A percentile compares a stretch with the other conserved stretches of the same genome.
Evolutionary conservation across 2,329 filamentous ascomycete genomes (phyloP).

Genomic region (Gaeumannomyces tritici): DNA sequence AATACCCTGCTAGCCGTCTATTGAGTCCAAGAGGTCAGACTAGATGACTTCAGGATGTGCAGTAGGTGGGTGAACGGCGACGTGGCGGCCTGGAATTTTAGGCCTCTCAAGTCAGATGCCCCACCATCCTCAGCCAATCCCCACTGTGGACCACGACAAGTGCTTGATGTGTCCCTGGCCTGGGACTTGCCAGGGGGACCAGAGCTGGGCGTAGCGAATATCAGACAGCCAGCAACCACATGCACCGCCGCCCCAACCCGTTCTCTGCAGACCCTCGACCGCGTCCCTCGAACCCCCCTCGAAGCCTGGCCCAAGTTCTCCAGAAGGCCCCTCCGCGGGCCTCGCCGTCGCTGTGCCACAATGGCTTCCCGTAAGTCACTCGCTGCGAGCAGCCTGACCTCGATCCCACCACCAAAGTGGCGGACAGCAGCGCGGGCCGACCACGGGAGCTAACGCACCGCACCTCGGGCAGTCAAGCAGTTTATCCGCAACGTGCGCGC

Average conservation of each 20-base stretch:
- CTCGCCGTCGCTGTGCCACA: neutral
- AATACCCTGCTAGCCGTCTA: no score
- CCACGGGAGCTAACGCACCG: neutral
- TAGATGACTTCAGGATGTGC: neutral
- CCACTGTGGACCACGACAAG: neutral
- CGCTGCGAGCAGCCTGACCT: neutral
- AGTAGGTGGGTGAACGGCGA: no score
- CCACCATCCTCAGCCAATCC: neutral
- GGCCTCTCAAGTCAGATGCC: neutral
- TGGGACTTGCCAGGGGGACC: neutral
- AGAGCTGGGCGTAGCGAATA: neutral
- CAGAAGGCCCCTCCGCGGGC: slow-evolving; percentile 5
- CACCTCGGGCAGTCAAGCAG: slow-evolving; percentile 69
- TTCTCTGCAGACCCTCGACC: neutral
- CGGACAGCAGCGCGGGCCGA: neutral
- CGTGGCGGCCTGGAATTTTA: neutral
- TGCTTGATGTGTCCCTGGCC: neutral
- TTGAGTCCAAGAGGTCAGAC: no score
- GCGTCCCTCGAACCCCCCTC: neutral
- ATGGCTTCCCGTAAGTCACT: slow-evolving; percentile 5
- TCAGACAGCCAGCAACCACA: neutral
- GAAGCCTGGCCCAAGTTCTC: slow-evolving; percentile 2
- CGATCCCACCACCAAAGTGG: neutral
- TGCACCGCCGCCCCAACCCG: neutral
- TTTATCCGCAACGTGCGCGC: slow-evolving; percentile 99